Percentiles rank a stretch among this genome's conserved stretches.
Conservation (phyloP, 208 protist genomes). For the Porcisia hertigi region DNA sequence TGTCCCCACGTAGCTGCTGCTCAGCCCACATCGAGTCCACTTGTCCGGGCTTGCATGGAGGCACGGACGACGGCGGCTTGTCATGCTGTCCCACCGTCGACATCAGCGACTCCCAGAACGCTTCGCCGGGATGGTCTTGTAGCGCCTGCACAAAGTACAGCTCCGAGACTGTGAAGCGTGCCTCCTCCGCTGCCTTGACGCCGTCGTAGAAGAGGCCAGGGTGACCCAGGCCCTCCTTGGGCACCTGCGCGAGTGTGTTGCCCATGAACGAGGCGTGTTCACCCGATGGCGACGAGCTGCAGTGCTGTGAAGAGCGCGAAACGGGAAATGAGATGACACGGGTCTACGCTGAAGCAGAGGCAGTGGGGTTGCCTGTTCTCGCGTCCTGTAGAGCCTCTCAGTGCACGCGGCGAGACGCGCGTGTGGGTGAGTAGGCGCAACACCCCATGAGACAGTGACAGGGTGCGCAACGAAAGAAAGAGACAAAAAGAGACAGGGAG, state of each 20-base stretch:
- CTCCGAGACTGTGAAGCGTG: constrained; percentile 9
- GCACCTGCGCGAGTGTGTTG: neutral
- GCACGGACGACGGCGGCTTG: neutral
- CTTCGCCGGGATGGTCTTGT: constrained; percentile 1
- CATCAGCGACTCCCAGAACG: neutral
- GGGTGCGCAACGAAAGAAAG: too few species aligned
- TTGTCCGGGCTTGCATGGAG: neutral
- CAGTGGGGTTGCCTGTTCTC: too few species aligned
- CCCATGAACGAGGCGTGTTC: neutral
- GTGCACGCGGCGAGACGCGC: too few species aligned
- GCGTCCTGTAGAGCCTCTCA: too few species aligned
- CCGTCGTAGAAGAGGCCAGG: constrained; percentile 21
- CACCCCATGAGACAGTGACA: too few species aligned
- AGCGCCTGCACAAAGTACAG: constrained; percentile 7
- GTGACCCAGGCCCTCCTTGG: constrained; percentile 9
- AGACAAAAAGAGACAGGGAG: too few species aligned
- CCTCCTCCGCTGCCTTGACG: constrained; percentile 3
- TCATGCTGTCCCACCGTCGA: neutral
- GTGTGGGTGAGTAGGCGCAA: too few species aligned
- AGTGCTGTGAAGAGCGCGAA: neutral
- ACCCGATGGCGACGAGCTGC: neutral
- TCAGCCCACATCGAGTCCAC: neutral
- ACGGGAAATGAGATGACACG: neutral
- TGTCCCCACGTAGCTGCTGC: neutral
- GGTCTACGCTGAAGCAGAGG: too few species aligned